phyloP scores from a whole-genome alignment of 371 early-diverging fungal genomes.

The Chytridiales sp. region DNA sequence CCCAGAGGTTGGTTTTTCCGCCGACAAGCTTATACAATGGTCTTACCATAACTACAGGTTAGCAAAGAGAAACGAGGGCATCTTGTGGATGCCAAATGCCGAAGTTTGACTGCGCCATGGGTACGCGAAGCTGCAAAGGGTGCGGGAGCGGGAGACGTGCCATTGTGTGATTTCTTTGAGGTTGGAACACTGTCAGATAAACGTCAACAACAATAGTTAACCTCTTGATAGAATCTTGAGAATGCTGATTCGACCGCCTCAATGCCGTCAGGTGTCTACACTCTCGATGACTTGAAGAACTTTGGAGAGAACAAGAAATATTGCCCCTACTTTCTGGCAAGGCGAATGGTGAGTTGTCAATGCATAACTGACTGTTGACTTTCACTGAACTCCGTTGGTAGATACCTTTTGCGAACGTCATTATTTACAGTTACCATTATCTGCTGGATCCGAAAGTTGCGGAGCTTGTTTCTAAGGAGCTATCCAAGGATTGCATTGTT shows the following conservation, averaged over 20 bases:
- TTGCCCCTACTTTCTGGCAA: conserved; percentile 96
- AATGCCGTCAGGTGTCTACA: conserved; percentile 93
- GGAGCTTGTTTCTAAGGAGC: conserved; percentile 87
- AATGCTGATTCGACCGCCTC: conserved; percentile 64
- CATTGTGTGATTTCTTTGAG: conserved; percentile 84
- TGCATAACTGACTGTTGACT: not conserved
- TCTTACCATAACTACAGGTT: conserved; percentile 41
- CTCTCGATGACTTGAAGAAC: conserved; percentile 88
- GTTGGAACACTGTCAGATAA: conserved; percentile 28
- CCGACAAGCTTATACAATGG: not conserved
- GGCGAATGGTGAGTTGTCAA: conserved; percentile 69
- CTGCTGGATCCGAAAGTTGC: conserved; percentile 99
- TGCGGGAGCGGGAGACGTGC: conserved; percentile 21
- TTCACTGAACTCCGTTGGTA: conserved; percentile 25
- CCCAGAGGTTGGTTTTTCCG: conserved; percentile 56
- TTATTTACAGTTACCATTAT: conserved; percentile 99
- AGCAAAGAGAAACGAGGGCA: conserved; percentile 83
- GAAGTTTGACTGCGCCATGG: conserved; percentile 93
- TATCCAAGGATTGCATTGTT: conserved; percentile 94
- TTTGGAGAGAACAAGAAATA: conserved; percentile 70
- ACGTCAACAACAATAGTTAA: not conserved
- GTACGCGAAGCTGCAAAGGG: conserved; percentile 73
- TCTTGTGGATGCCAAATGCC: conserved; percentile 88
- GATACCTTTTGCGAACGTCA: conserved; percentile 92
- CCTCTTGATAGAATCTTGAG: conserved; percentile 55